These are phyloP conservation scores for Mitragyna speciosa DNA, from an alignment of 257 asterid species.

Conservation along the genomic window DNA sequence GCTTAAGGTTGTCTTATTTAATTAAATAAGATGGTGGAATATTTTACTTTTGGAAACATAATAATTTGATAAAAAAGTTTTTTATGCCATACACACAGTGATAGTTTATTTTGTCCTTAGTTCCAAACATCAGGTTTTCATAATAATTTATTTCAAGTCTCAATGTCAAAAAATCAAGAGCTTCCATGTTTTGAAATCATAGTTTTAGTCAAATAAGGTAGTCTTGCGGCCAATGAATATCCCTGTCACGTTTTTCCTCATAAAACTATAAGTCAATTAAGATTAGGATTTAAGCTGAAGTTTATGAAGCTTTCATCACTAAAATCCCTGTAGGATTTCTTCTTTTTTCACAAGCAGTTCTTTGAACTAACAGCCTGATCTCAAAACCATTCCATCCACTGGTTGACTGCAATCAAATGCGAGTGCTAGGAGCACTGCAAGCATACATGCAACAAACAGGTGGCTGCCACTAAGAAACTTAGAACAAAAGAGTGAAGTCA, in stretches of 20 bases:
- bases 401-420: neutral
- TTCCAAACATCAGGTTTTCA: too few relatives aligned
- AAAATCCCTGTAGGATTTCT: neutral
- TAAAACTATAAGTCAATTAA: neutral
- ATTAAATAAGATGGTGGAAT: neutral
- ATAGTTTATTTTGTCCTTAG: neutral
- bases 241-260: neutral
- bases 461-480: neutral
- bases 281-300: neutral
- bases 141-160: neutral
- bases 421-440: neutral
- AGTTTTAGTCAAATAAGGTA: too few relatives aligned
- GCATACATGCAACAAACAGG: neutral
- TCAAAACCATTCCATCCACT: neutral
- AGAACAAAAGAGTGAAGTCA: neutral
- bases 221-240: neutral
- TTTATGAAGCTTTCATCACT: too few relatives aligned
- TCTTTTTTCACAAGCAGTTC: neutral
- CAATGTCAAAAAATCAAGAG: neutral
- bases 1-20: too few relatives aligned
- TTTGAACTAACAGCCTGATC: too few relatives aligned
- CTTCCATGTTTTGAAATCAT: neutral
- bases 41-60: neutral
- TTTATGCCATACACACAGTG: neutral
- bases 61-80: too few relatives aligned